Evolutionary conservation across 805 yeast genomes (phyloP).

Genomic region (Candida xyloterini): DNA sequence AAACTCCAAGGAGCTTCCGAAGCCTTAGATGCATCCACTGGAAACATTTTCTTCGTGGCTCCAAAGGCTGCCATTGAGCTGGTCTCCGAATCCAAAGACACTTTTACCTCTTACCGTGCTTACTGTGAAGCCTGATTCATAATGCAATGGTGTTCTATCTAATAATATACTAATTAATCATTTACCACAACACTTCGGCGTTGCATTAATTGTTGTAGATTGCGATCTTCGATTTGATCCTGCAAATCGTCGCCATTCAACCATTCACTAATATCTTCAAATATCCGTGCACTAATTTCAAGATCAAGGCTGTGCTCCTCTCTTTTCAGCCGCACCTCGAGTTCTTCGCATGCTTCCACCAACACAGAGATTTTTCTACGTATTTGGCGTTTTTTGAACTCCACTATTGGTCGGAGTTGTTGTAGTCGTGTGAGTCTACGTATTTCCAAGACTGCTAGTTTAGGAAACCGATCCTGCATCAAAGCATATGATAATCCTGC

Average conservation of each 20-base stretch:
- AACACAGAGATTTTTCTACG: slow-evolving; percentile 47
- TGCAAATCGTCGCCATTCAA: slow-evolving; percentile 48
- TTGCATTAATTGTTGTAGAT: slow-evolving; percentile 12
- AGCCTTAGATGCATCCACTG: slow-evolving; percentile 50
- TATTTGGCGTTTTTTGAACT: slow-evolving; percentile 55
- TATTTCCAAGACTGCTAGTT: slow-evolving; percentile 72
- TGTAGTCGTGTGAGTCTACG: slow-evolving; percentile 57
- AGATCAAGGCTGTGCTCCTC: slow-evolving; percentile 60
- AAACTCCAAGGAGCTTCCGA: slow-evolving; percentile 40
- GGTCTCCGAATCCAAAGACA: slow-evolving; percentile 43
- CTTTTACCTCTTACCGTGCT: slow-evolving; percentile 84
- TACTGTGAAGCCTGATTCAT: slow-evolving; percentile 62
- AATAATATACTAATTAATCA: neutral
- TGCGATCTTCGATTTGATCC: slow-evolving; percentile 29
- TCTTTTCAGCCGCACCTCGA: slow-evolving; percentile 55
- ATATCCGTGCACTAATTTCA: slow-evolving; percentile 52
- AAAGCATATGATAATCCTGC: slow-evolving; percentile 34
- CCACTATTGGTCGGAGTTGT: slow-evolving; percentile 61
- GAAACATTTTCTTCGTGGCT: slow-evolving; percentile 81
- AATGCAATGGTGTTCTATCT: slow-evolving; percentile 1
- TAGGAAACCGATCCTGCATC: slow-evolving; percentile 47
- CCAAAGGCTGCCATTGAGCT: slow-evolving; percentile 69
- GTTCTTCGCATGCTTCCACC: slow-evolving; percentile 74
- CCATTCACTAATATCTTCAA: slow-evolving; percentile 66
- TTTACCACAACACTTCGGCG: slow-evolving; percentile 3